Evolutionary conservation across 2,329 filamentous ascomycete genomes (phyloP).

Genomic region (Fusarium succisae): DNA sequence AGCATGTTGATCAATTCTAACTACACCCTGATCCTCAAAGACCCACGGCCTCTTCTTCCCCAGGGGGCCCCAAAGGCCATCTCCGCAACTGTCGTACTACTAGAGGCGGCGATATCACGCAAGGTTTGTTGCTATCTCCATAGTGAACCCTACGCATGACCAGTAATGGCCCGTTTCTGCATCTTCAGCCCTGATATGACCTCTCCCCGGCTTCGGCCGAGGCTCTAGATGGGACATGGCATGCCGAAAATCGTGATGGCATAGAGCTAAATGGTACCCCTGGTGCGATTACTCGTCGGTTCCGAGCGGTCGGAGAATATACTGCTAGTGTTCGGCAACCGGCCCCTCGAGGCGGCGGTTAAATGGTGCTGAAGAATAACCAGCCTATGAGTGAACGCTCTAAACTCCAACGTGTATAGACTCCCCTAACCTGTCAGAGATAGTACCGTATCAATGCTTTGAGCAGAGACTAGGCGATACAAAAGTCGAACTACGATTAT

Average conservation of each 20-base stretch:
- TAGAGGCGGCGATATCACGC: conserved; percentile 18
- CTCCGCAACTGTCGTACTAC: conserved; percentile 30
- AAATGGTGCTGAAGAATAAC: background rate
- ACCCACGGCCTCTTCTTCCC: conserved; percentile 15
- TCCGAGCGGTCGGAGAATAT: conserved; percentile 12
- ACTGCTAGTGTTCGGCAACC: conserved; percentile 1
- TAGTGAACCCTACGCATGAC: conserved; percentile 11
- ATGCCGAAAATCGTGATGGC: background rate
- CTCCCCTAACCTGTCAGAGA: background rate
- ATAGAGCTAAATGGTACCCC: background rate
- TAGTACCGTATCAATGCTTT: background rate
- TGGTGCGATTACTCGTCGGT: conserved; percentile 4
- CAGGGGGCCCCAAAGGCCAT: conserved; percentile 16
- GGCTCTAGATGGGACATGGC: background rate
- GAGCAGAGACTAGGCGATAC: background rate
- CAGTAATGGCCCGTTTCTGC: conserved; percentile 10
- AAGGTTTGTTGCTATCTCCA: conserved; percentile 1
- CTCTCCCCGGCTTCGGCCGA: background rate
- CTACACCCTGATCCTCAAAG: background rate
- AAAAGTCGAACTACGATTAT: conserved; percentile 13
- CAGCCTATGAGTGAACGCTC: background rate
- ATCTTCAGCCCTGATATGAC: background rate
- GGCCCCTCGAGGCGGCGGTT: background rate
- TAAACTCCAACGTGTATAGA: background rate
- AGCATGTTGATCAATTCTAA: background rate